phyloP scores from a whole-genome alignment of 768 basidiomycete genomes.

The Mycena haematopus region DNA sequence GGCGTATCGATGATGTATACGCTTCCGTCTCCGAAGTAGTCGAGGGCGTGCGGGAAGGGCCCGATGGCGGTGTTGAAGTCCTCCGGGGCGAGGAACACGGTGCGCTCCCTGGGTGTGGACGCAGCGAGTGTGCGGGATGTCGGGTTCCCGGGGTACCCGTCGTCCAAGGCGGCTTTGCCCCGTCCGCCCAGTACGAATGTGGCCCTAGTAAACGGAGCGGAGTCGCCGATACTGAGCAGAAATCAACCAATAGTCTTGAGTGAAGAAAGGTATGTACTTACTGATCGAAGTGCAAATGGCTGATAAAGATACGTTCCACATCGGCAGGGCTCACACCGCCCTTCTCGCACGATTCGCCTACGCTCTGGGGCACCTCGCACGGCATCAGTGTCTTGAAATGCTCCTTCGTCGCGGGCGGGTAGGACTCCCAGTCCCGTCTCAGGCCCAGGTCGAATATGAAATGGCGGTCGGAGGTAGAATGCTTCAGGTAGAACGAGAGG shows the following conservation, averaged over 20 bases:
- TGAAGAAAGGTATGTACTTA: not conserved
- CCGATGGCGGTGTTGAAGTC: constrained; percentile 48
- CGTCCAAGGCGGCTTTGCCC: constrained; percentile 40
- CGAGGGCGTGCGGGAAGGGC: constrained; percentile 56
- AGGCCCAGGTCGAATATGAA: constrained; percentile 65
- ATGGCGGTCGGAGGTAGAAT: constrained; percentile 43
- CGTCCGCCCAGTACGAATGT: constrained; percentile 55
- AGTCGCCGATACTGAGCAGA: constrained; percentile 49
- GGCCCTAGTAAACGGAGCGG: constrained; percentile 50
- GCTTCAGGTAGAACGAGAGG: constrained; percentile 59
- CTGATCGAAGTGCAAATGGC: constrained; percentile 64
- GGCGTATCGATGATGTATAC: constrained; percentile 64
- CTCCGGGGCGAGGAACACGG: constrained; percentile 43
- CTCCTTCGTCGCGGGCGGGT: constrained; percentile 40
- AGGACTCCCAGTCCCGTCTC: constrained; percentile 52
- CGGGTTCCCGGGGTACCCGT: constrained; percentile 52
- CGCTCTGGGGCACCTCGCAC: constrained; percentile 43
- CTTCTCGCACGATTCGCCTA: constrained; percentile 53
- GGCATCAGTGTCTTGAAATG: constrained; percentile 25
- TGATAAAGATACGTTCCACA: constrained; percentile 53
- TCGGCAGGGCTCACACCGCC: constrained; percentile 54
- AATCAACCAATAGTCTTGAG: not conserved
- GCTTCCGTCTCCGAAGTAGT: constrained; percentile 65
- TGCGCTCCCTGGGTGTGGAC: constrained; percentile 47
- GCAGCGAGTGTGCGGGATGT: constrained; percentile 38